Conservation (phyloP, 768 basidiomycete species). For the Sarcomyxa edulis region DNA sequence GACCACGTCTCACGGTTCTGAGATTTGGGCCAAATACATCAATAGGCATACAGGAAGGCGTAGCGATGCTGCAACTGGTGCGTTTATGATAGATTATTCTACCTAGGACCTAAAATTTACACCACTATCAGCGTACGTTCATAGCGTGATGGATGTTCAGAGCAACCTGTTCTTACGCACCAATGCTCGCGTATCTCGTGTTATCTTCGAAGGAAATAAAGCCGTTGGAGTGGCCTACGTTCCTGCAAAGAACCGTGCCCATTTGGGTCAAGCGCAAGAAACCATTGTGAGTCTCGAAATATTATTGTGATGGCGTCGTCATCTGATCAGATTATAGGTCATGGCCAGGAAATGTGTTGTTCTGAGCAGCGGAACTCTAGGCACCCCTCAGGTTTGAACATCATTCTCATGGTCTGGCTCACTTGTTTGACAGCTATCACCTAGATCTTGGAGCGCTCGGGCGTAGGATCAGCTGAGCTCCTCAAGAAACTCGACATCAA, state of each 20-base stretch:
- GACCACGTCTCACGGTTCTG: conserved; percentile 52
- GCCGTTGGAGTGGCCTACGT: conserved; percentile 72
- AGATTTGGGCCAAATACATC: conserved; percentile 77
- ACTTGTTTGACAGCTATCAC: neutral
- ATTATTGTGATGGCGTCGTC: neutral
- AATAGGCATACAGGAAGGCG: conserved; percentile 68
- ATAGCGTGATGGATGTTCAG: conserved; percentile 68
- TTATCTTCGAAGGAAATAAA: conserved; percentile 69
- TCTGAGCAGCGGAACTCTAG: conserved; percentile 60
- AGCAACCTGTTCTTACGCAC: conserved; percentile 61
- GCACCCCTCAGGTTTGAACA: conserved; percentile 44
- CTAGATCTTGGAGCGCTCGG: conserved; percentile 65
- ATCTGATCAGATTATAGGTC: conserved; percentile 14
- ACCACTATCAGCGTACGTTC: conserved; percentile 48
- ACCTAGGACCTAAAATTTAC: neutral
- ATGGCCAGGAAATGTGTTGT: conserved; percentile 65
- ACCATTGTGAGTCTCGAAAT: conserved; percentile 34
- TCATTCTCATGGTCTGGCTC: neutral
- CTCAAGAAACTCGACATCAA: conserved; percentile 55
- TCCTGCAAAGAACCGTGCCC: conserved; percentile 52
- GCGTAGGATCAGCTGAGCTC: conserved; percentile 52
- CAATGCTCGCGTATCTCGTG: conserved; percentile 62
- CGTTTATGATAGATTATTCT: conserved; percentile 2
- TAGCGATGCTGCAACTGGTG: conserved; percentile 66
- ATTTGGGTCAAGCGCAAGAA: conserved; percentile 47